Evolutionary conservation across 1,284 basidiomycete genomes (phyloP), one percentile per base, ranked within the genome.

Genomic region (Fistulinella cinereoalba): DNA sequence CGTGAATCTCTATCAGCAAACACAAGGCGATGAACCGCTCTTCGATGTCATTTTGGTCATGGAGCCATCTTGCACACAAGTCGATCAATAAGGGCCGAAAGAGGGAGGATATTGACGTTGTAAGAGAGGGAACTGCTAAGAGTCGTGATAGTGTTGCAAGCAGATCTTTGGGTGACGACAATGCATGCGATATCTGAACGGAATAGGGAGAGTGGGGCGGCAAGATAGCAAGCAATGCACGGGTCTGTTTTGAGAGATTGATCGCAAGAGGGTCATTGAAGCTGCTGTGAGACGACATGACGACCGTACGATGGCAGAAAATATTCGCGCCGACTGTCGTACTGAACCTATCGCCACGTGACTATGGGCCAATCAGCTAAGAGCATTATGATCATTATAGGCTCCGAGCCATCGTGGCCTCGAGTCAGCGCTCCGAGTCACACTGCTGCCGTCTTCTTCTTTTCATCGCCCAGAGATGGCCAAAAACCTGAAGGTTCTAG

Each of bases 41-140:
- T 54, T 80, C 76, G 6, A 68, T 58, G 45, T 75, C 68, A 40
- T 72, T 64, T 27, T 74, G 61, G 31, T 71, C 65, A 16, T 81
- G 70, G 28, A 90, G 58, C 85, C 85, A 89, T 57, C 83, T 68
- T 11, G 84, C 81, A 56, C 79, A 86, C 24, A 91, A 64, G 66
- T 90, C 84, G 28, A 86, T 58, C 39, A 91, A 61, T 43, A 90
- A 65, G 11, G 88, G 88, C 48, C 84, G 71, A 64, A 83, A 90
- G 9, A 73, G 51, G 6, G 67, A 71, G 23, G 84, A 80, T 46
- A 89, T 71, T 19, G 67, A 54, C 21, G 73, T 54, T 1, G 87
- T 89, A 37, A 80, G 73, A 16, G 75, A 69, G 7, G 83, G 77
- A 12, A 67, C 53, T 0, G 72, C 64, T 21, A 84, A 68, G 9